Percentiles rank a stretch among this genome's conserved stretches.
Evolutionary conservation across 441 rosid genomes (phyloP).

Genomic region (Erodium texanum): DNA sequence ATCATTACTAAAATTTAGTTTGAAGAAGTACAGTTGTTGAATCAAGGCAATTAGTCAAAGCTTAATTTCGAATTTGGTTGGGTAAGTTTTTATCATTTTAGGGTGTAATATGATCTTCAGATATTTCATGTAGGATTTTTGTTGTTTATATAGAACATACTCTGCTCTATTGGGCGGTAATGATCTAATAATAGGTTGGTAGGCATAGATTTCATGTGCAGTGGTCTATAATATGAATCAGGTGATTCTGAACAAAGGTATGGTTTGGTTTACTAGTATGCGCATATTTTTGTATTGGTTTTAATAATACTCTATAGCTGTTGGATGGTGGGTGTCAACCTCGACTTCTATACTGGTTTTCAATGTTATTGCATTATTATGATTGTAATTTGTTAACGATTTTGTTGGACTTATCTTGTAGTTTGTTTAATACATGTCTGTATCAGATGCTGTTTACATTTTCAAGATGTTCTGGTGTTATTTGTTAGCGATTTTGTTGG

Average conservation of each 20-base stretch:
- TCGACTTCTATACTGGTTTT: no score
- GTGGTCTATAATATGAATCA: background rate
- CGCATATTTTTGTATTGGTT: background rate
- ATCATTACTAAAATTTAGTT: background rate
- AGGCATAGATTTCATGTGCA: background rate
- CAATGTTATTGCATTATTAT: background rate
- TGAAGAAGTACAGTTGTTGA: background rate
- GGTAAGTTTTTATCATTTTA: background rate
- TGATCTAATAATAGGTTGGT: background rate
- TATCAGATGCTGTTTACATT: background rate
- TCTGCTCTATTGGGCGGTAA: background rate
- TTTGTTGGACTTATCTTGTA: background rate
- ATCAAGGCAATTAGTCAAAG: background rate
- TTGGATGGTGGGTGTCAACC: no score
- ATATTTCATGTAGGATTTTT: background rate
- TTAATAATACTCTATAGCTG: background rate
- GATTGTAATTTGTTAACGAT: background rate
- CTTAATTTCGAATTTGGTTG: background rate
- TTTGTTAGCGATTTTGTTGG: background rate
- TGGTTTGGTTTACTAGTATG: background rate
- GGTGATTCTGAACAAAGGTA: background rate
- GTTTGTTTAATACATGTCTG: background rate
- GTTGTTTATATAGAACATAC: background rate
- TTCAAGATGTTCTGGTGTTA: background rate
- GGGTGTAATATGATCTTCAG: background rate